A percentile compares a stretch with the other conserved stretches of the same genome.
Evolutionary conservation across 805 yeast species (phyloP).

Genomic region (Kuraishia cidri): DNA sequence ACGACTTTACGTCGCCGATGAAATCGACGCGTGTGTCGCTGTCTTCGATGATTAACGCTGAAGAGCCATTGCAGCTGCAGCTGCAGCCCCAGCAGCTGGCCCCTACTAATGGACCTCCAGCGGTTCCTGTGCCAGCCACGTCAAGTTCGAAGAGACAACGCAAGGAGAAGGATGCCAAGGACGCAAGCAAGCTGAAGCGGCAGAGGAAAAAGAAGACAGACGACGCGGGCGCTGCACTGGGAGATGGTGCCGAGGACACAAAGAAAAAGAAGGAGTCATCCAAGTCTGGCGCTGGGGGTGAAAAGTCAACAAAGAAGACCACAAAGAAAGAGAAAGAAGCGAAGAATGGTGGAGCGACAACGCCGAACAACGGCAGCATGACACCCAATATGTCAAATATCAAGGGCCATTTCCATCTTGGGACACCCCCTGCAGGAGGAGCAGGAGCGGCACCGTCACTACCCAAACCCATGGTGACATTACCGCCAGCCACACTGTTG

Average conservation of each 20-base stretch:
- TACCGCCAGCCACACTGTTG: neutral
- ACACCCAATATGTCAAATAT: too few relatives aligned
- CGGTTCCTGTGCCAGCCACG: neutral
- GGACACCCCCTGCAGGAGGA: neutral
- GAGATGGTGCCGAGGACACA: neutral
- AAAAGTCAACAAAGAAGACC: neutral
- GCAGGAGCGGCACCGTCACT: neutral
- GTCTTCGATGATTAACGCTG: constrained; percentile 15
- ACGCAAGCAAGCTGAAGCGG: constrained; percentile 1
- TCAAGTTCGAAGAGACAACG: neutral
- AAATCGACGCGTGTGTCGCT: constrained; percentile 9
- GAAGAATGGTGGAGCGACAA: neutral
- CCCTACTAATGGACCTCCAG: neutral
- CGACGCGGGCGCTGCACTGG: neutral
- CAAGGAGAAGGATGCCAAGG: constrained; percentile 1
- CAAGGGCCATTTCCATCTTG: too few relatives aligned
- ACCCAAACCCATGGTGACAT: constrained; percentile 1
- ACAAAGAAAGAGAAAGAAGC: neutral
- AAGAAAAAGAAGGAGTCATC: neutral
- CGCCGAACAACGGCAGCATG: neutral
- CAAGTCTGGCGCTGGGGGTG: neutral
- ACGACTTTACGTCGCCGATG: too few relatives aligned
- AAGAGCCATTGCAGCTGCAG: constrained; percentile 2
- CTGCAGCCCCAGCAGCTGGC: neutral
- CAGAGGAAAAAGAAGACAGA: constrained; percentile 1